Evolutionary conservation across 2,329 filamentous ascomycete species (phyloP).

Genomic region (Thyridium curvatum): DNA sequence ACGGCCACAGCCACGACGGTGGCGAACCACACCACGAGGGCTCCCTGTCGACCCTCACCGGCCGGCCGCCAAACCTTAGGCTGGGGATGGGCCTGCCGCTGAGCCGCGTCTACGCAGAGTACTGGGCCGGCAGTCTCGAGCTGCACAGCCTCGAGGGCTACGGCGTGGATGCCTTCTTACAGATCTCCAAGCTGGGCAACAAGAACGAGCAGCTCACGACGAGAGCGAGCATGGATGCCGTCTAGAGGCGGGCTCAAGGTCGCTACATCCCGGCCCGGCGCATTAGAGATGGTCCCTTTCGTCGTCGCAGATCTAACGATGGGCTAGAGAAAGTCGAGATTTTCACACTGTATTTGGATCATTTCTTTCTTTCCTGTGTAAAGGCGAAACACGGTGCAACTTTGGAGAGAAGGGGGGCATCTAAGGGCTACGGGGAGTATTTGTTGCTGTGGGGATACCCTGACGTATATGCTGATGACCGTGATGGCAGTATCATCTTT

Average conservation of each 20-base stretch:
- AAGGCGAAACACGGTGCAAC: too few relatives aligned
- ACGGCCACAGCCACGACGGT: constrained; percentile 33
- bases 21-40: too few relatives aligned
- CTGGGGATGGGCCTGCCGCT: constrained; percentile 91
- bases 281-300: too few relatives aligned
- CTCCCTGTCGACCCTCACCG: constrained; percentile 74
- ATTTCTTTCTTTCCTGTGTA: too few relatives aligned
- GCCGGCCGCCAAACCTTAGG: constrained; percentile 76
- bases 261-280: too few relatives aligned
- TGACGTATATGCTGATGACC: not conserved
- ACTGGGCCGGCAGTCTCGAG: constrained; percentile 91
- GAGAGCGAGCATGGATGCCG: constrained; percentile 69
- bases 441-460: constrained; percentile 5
- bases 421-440: constrained; percentile 3
- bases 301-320: too few relatives aligned
- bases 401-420: not conserved
- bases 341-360: too few relatives aligned
- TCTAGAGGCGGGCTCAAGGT: constrained; percentile 42
- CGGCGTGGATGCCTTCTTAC: constrained; percentile 90
- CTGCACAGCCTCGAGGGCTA: constrained; percentile 92
- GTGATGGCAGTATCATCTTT: constrained; percentile 1
- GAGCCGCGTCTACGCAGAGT: constrained; percentile 92
- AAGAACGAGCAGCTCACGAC: constrained; percentile 92
- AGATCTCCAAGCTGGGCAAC: constrained; percentile 94
- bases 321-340: too few relatives aligned